Percentiles rank a stretch among this genome's conserved stretches.
Evolutionary conservation across 1,284 basidiomycete genomes (phyloP).

Genomic region (Puccinia hordei): DNA sequence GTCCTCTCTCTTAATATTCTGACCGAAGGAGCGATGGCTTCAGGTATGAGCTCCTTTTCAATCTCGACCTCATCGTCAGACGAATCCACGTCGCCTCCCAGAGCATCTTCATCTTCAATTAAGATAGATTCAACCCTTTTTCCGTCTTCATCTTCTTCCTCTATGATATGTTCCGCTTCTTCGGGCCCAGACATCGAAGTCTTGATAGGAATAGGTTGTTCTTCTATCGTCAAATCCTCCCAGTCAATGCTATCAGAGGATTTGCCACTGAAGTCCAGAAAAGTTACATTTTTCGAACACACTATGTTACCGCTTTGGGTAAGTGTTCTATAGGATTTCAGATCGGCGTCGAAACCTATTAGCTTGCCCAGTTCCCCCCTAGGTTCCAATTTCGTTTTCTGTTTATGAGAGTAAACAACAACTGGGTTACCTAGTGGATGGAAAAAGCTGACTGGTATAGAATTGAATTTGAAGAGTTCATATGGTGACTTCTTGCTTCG

Average conservation of each 20-base stretch:
- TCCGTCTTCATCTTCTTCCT: background rate
- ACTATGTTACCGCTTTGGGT: background rate
- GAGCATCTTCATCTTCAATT: no score
- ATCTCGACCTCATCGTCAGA: no score
- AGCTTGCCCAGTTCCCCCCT: no score
- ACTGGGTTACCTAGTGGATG: constrained; percentile 20
- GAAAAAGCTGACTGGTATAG: background rate
- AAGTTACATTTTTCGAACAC: background rate
- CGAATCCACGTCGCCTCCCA: no score
- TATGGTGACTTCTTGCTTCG: constrained; percentile 25
- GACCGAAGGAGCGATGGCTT: no score
- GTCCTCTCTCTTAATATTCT: background rate
- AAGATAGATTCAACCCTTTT: background rate
- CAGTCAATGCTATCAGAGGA: background rate
- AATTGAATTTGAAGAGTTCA: background rate
- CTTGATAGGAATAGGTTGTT: background rate
- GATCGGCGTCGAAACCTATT: no score
- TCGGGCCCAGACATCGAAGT: background rate
- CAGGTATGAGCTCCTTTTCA: background rate
- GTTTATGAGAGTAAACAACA: no score
- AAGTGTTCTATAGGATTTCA: no score
- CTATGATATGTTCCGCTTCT: background rate
- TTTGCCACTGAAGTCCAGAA: background rate
- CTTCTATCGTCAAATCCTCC: background rate
- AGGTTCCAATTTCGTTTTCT: no score